Evolutionary conservation across 805 yeast genomes (phyloP).

Genomic region (Candida wancherniae): DNA sequence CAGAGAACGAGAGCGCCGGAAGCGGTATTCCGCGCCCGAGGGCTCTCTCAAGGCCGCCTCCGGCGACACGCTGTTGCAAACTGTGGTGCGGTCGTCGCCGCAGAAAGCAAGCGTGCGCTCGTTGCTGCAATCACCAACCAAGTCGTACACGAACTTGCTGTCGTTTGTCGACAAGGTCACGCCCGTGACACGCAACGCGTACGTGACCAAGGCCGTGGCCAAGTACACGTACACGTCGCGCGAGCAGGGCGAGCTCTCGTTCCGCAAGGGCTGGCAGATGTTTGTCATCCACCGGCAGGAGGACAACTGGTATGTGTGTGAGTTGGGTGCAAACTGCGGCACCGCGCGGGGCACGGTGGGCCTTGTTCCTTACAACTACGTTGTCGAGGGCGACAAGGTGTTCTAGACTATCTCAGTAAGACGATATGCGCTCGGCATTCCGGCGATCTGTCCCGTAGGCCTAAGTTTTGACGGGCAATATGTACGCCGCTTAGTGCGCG

Average conservation of each 20-base stretch:
- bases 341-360: conserved; percentile 33
- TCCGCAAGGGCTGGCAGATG: conserved; percentile 40
- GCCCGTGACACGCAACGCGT: conserved; percentile 28
- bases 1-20: background rate
- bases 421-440: too few relatives aligned
- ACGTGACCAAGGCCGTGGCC: conserved; percentile 34
- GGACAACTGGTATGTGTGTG: conserved; percentile 43
- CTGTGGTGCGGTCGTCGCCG: conserved; percentile 7
- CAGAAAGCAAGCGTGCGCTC: conserved; percentile 15
- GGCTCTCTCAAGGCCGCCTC: background rate
- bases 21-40: background rate
- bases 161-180: conserved; percentile 27
- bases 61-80: conserved; percentile 6
- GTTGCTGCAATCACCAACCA: conserved; percentile 30
- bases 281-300: conserved; percentile 40
- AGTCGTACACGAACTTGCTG: conserved; percentile 30
- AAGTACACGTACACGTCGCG: conserved; percentile 37
- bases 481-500: too few relatives aligned
- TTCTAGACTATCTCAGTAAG: too few relatives aligned
- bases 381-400: conserved; percentile 28
- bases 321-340: conserved; percentile 33
- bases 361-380: conserved; percentile 41
- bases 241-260: conserved; percentile 37
- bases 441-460: too few relatives aligned
- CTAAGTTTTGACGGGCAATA: too few relatives aligned